phyloP scores from a whole-genome alignment of 352 stramenopile species.

The Phytophthora pistaciae region DNA sequence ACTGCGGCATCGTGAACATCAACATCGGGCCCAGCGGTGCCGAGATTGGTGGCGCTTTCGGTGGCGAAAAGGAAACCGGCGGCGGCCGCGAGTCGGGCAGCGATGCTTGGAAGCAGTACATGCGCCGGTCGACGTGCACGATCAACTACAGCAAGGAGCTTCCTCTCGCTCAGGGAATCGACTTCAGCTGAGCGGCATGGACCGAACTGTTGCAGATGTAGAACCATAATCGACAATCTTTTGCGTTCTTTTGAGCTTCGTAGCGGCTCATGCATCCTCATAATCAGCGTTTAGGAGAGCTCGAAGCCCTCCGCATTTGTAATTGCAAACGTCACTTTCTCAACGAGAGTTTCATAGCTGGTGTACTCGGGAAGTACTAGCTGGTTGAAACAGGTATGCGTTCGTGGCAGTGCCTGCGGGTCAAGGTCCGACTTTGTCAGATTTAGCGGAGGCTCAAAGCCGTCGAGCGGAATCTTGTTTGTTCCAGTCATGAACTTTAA shows the following conservation, averaged over 20 bases:
- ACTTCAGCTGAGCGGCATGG: conserved; percentile 74
- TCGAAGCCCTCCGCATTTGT: conserved; percentile 85
- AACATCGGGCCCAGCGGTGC: conserved; percentile 93
- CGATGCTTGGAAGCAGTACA: conserved; percentile 96
- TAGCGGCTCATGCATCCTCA: neutral
- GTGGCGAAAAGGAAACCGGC: conserved; percentile 94
- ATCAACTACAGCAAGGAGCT: conserved; percentile 95
- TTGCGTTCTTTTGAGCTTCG: neutral
- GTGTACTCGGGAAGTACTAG: conserved; percentile 86
- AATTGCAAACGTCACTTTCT: conserved; percentile 85
- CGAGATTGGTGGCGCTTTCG: conserved; percentile 94
- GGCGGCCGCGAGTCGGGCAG: conserved; percentile 92
- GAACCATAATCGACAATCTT: neutral
- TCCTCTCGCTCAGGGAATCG: conserved; percentile 93
- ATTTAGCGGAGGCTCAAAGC: conserved; percentile 89
- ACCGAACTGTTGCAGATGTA: conserved; percentile 5
- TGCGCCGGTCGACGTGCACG: conserved; percentile 94
- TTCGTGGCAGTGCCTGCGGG: conserved; percentile 66
- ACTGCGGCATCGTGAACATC: conserved; percentile 95
- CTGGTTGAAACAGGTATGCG: conserved; percentile 92
- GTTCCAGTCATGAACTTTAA: conserved; percentile 90
- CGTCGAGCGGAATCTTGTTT: conserved; percentile 86
- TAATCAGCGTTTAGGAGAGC: conserved; percentile 59
- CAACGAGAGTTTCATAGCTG: conserved; percentile 67
- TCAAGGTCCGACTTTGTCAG: conserved; percentile 85